phyloP scores from a whole-genome alignment of 257 asterid species.

The Echium plantagineum region DNA sequence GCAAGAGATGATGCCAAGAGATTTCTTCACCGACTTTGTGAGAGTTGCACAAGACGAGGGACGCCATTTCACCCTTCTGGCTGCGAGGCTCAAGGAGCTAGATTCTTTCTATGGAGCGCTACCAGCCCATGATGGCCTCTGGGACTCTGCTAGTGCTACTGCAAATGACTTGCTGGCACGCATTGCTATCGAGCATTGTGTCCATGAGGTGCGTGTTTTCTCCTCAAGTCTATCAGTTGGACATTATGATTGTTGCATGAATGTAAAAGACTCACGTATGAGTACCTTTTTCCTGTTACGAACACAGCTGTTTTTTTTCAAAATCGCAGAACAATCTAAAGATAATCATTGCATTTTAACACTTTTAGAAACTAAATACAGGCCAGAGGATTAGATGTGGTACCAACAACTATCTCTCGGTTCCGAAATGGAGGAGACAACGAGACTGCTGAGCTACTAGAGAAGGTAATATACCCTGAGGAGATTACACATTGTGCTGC shows the following conservation, averaged over 20 bases:
- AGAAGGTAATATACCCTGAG: constrained; percentile 77
- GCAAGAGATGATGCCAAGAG: constrained; percentile 80
- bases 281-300: background rate
- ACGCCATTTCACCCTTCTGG: constrained; percentile 78
- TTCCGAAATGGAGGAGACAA: constrained; percentile 82
- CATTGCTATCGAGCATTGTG: constrained; percentile 84
- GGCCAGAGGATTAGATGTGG: constrained; percentile 96
- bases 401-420: constrained; percentile 89
- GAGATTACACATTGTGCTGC: constrained; percentile 93
- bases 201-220: constrained; percentile 63
- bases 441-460: constrained; percentile 70
- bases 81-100: constrained; percentile 62
- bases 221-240: background rate
- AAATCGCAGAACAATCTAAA: background rate
- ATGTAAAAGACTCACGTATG: background rate
- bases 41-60: constrained; percentile 98
- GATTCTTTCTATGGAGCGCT: constrained; percentile 91
- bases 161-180: constrained; percentile 74
- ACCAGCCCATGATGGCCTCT: constrained; percentile 93
- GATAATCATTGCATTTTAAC: constrained; percentile 6
- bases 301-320: background rate
- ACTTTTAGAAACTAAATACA: constrained; percentile 12
- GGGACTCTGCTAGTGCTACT: constrained; percentile 94
- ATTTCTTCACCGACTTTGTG: constrained; percentile 86
- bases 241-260: too few species aligned